A percentile compares a stretch with the other conserved stretches of the same genome.
phyloP scores from a whole-genome alignment of 2,329 filamentous ascomycete species.

The Aureobasidium sp. region DNA sequence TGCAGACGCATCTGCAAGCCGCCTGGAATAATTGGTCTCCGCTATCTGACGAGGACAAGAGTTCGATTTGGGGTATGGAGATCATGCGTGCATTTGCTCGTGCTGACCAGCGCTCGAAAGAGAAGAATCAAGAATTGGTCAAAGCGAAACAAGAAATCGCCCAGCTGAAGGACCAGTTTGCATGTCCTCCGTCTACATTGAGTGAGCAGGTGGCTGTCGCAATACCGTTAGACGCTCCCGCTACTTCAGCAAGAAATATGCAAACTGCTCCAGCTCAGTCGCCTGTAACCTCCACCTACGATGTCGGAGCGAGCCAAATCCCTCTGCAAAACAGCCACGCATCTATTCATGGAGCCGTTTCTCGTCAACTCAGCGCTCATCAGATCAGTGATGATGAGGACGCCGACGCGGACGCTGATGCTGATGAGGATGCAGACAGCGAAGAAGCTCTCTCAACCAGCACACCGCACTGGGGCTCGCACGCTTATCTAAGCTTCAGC shows the following conservation, averaged over 20 bases:
- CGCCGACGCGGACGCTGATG: constrained; percentile 23
- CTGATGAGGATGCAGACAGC: constrained; percentile 20
- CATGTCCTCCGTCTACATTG: constrained; percentile 27
- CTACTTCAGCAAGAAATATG: not conserved
- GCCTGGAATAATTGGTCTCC: constrained; percentile 81
- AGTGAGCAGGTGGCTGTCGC: constrained; percentile 2
- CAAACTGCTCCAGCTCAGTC: constrained; percentile 8
- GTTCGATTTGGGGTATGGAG: constrained; percentile 53
- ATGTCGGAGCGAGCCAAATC: constrained; percentile 1
- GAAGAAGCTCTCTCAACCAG: constrained; percentile 13
- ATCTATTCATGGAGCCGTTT: not conserved
- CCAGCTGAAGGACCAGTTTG: constrained; percentile 42
- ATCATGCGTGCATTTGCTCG: constrained; percentile 50
- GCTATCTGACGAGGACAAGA: constrained; percentile 56
- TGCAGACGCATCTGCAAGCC: constrained; percentile 79
- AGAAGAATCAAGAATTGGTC: constrained; percentile 43
- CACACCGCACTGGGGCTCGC: constrained; percentile 7
- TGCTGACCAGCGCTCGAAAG: constrained; percentile 40
- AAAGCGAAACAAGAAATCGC: constrained; percentile 46
- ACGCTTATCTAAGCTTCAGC: constrained; percentile 14
- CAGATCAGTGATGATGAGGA: constrained; percentile 10
- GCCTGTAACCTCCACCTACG: constrained; percentile 9
- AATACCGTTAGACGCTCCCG: not conserved
- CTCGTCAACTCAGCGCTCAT: not conserved
- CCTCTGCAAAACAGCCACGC: constrained; percentile 14